These are phyloP conservation scores for Arachnopeziza araneosa DNA, from an alignment of 2,329 filamentous ascomycete species.

Conservation along the genomic window DNA sequence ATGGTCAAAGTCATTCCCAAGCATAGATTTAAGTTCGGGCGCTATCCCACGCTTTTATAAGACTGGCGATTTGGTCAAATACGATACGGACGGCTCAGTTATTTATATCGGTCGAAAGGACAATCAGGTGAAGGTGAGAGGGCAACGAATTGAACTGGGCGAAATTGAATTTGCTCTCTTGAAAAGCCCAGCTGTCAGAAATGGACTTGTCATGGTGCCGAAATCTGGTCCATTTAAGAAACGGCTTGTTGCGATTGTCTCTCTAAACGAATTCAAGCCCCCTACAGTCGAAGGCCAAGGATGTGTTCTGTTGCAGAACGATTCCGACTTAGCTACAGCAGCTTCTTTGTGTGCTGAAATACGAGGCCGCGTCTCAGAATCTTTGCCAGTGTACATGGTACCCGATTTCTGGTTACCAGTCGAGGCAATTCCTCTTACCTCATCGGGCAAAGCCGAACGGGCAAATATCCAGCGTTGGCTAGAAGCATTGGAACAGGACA, in stretches of 20 bases:
- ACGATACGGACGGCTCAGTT: slow-evolving; percentile 37
- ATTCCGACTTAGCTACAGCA: neutral
- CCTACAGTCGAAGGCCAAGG: neutral
- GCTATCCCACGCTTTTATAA: neutral
- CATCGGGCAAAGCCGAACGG: neutral
- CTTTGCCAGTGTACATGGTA: neutral
- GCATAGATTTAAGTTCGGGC: neutral
- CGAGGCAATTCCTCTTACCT: neutral
- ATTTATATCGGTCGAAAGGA: slow-evolving; percentile 56
- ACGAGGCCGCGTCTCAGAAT: neutral
- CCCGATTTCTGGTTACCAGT: neutral
- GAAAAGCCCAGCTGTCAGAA: neutral
- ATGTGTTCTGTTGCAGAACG: neutral
- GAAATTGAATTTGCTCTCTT: slow-evolving; percentile 26
- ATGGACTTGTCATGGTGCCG: neutral
- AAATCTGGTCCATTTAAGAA: neutral
- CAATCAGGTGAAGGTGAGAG: slow-evolving; percentile 60
- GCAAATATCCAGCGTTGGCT: neutral
- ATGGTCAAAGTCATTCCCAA: neutral
- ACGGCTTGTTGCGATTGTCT: neutral
- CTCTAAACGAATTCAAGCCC: neutral
- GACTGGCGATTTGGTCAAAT: neutral
- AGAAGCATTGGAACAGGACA: neutral
- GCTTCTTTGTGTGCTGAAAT: slow-evolving; percentile 24
- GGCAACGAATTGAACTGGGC: slow-evolving; percentile 53